Base-by-base conservation (phyloP, 305 asterid species). In the Fraxinus sp. region DNA sequence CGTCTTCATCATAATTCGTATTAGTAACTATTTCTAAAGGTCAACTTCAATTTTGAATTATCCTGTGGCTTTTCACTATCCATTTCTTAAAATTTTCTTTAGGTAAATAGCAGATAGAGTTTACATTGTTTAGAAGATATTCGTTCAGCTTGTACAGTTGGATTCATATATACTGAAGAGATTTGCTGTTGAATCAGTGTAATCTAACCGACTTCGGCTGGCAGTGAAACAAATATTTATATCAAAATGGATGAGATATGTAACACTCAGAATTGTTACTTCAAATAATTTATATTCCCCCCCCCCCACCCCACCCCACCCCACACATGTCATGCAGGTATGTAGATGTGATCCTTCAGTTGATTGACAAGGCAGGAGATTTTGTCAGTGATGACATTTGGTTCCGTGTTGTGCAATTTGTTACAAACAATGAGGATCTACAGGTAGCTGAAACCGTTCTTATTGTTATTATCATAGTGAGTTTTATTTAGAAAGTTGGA, bases 311-410 rank as follows among this genome's bases (percentile, higher is more conserved):
- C 32, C 32, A 0, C 0, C 2, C 43, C 41, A 6, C 33, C 36
- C 36, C 36, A 2, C 33, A 4, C 37, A 39, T 16, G 79, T 85
- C 76, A 28, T 88, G 85, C 89, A 97, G 99, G 99, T 97, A 97
- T 84, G 97, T 97, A 64, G 99, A 97, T 86, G 99, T 97, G 83
- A 91, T 97, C 89, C 99, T 97, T 89, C 99, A 97, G 91, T 88
- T 97, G 92, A 97, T 97, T 90, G 99, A 97, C 92, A 97, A 97
- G 92, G 99, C 99, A 10, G 98, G 99, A 78, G 99, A 97, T 86
- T 97, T 97, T 30, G 98, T 97, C 87, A 93, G 98, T 90, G 99
- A 97, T 89, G 99, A 95, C 89, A 97, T 97, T 80, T 97, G 99
- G 99, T 97, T 97, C 84, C 98, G 99, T 49, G 99, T 97, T 64